Base-by-base conservation (phyloP, 1,139 yeast genomes). In the Pichia sp. region DNA sequence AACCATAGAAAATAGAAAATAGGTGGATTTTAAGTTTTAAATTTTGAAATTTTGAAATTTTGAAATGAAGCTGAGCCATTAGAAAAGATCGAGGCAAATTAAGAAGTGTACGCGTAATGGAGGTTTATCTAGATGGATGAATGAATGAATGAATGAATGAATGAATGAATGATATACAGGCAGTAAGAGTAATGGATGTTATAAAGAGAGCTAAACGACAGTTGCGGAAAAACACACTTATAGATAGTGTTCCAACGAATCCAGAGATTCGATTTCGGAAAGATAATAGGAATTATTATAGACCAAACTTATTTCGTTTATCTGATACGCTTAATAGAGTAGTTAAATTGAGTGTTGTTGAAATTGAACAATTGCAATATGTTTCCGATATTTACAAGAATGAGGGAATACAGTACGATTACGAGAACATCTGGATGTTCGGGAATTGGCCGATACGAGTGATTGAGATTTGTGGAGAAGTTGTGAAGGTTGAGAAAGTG, bases 401-500 rank as follows among this genome's bases (percentile, higher is more conserved):
- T 41, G 47, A 28, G 8, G 57, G 55, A 6, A 25, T 48, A 13
- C 29, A 18, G 2, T 18, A 27, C 6, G 56, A 48, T 18, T 14
- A 19, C 6, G 22, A 43, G n/a, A 13, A 38, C 2, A 18, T 53
- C 5, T 11, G 50, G 18, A 29, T 56, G 52, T 43, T 69, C 11
- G 60, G 62, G 3, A 75, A 75, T 54, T 71, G 73, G 60, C 79
- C 79, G 0, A 50, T 74, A 1, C 56, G 58, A 29, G 56, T 53
- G 9, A 59, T 73, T 0, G 52, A 56, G 16, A 53, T 75, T 0
- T 55, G 61, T 34, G 79, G 77, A 0, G 61, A 66, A 30, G 58
- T 75, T 3, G 49, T 61, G 1, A 61, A 62, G 16, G 41, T 19
- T 5, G 25, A 38, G 14, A 10, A 13, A 11, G 19, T 5, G 14